Evolutionary conservation across 2,329 filamentous ascomycete species (phyloP), one percentile per base, ranked within the genome.

Genomic region (Dactylellina sp.): DNA sequence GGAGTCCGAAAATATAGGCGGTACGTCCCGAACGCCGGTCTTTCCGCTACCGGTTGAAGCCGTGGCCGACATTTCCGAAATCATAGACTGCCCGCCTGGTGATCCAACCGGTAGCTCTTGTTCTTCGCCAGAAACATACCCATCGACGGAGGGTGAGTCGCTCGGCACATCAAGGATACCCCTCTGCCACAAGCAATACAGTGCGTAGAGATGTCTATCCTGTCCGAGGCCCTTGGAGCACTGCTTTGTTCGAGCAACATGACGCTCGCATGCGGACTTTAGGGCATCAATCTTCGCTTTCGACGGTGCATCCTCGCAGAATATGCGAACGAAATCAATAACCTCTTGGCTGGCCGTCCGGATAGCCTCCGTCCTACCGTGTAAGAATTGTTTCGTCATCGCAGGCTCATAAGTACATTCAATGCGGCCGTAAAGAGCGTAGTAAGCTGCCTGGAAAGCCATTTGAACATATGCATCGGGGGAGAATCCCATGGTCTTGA

Each of bases 381-480:
- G 95, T 72, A 96, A 87, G 82, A 88, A 99, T 71, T 90, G 84
- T 81, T 99, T 99, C 57, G 95, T 99, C 95, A 99, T 98, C 44
- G 95, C 94, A 6, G 95, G 95, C 81, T 99, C 95, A 80, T 99
- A 99, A 0, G 93, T 95, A 80, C 92, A 96, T 81, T 98, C 95
- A 0, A 97, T 88, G 2, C 92, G 89, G 1, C 95, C 95, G 78
- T 98, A 99, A 6, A 99, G 86, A 1, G 95, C 95, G 79, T 97
- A 99, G 83, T 99, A 98, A 0, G 95, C 94, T 2, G 94, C 94
- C 81, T 99, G 95, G 83, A 97, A 97, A 0, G 95, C 95, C 94
- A 99, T 98, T 81, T 99, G 95, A 18, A 99, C 91, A 80, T 97
- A 99, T 0, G 95, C 95, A 80, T 98, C 95, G 0, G 95, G 94